Conservation (phyloP, 2,329 filamentous ascomycete species). For the Calonectria fujianensis region DNA sequence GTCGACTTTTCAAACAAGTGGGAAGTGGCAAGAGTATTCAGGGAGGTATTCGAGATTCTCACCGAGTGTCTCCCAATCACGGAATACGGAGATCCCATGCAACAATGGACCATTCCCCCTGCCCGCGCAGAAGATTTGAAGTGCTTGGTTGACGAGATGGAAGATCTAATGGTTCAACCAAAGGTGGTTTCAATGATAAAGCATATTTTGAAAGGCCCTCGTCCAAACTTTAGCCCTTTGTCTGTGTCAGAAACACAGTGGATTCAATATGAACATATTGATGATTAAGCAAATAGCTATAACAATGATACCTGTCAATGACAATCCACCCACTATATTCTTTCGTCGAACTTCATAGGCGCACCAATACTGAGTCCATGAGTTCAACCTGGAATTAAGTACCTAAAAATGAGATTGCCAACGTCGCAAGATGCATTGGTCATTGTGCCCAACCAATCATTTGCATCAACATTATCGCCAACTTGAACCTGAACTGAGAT, state of each 20-base stretch:
- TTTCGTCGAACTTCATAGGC: no score
- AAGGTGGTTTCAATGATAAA: constrained; percentile 18
- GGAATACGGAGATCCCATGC: constrained; percentile 11
- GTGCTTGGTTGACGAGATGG: constrained; percentile 1
- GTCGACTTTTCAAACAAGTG: constrained; percentile 22
- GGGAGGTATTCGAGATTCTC: constrained; percentile 16
- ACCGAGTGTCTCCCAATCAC: constrained; percentile 13
- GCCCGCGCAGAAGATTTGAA: constrained; percentile 6
- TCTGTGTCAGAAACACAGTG: constrained; percentile 10
- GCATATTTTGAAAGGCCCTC: constrained; percentile 4
- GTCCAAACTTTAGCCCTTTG: constrained; percentile 1
- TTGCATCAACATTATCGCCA: no score
- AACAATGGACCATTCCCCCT: constrained; percentile 5
- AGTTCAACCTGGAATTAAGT: no score
- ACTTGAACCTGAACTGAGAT: no score
- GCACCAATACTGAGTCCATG: no score
- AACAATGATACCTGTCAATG: neutral
- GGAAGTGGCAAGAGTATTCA: constrained; percentile 15
- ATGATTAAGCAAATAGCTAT: neutral
- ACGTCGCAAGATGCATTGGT: no score
- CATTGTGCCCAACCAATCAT: no score
- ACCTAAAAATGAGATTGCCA: no score
- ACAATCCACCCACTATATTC: no score
- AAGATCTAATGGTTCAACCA: neutral
- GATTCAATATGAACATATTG: constrained; percentile 7